Conservation (phyloP, 805 yeast species). For the Dipodascus albidus region DNA sequence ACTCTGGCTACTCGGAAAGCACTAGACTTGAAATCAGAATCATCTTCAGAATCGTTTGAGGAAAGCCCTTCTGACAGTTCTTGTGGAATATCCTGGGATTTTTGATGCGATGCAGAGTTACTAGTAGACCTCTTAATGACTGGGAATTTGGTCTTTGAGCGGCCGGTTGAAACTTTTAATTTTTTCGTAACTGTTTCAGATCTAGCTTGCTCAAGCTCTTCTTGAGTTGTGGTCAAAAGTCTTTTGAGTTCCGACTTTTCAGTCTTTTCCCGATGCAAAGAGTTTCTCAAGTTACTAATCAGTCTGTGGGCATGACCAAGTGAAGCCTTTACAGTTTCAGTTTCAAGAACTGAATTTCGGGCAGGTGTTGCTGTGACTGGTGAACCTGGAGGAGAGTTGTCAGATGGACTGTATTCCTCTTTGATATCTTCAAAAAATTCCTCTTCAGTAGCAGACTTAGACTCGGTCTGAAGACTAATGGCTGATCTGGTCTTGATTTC, state of each 20-base stretch:
- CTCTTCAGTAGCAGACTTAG: not conserved
- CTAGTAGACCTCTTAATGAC: not conserved
- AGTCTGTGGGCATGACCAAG: constrained; percentile 53
- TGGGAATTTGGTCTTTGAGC: not conserved
- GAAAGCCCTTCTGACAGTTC: constrained; percentile 6
- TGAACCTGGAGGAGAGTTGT: constrained; percentile 22
- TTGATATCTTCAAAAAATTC: not conserved
- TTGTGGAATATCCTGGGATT: not conserved
- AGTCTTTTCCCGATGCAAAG: constrained; percentile 33
- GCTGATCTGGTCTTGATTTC: not conserved
- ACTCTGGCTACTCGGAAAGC: constrained; percentile 7
- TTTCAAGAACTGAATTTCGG: constrained; percentile 33
- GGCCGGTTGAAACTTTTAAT: not conserved
- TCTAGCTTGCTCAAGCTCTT: constrained; percentile 14
- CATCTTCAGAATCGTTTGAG: not conserved
- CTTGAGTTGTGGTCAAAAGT: constrained; percentile 17
- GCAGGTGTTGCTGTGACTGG: constrained; percentile 25
- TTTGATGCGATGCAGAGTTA: not conserved
- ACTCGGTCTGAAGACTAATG: not conserved
- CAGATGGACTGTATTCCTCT: constrained; percentile 17
- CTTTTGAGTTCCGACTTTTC: constrained; percentile 30
- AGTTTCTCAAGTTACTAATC: constrained; percentile 46
- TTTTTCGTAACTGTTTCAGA: not conserved
- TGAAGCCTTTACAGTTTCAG: constrained; percentile 55
- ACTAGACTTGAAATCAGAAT: constrained; percentile 5